phyloP scores from a whole-genome alignment of 371 early-diverging fungal species.

The Mucor saturninus region DNA sequence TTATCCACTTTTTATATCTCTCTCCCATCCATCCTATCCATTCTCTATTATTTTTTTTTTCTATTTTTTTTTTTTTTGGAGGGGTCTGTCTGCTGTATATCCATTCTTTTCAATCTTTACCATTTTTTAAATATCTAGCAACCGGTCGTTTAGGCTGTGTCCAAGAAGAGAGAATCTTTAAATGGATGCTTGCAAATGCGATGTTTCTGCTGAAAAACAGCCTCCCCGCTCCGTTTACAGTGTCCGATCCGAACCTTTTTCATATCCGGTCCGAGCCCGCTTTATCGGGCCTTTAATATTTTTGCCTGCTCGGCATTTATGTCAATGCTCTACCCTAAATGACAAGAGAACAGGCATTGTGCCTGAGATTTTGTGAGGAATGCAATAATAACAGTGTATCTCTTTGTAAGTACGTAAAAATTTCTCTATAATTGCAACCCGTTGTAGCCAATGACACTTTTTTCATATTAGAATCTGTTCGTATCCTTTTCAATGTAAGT shows the following conservation, averaged over 20 bases:
- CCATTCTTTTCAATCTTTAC: slow-evolving; percentile 9
- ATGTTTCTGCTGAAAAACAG: slow-evolving; percentile 2
- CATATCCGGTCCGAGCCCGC: not conserved
- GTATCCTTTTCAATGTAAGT: too few relatives aligned
- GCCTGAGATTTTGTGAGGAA: too few relatives aligned
- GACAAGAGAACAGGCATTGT: too few relatives aligned
- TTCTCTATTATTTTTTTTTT: slow-evolving; percentile 1
- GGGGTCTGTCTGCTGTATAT: too few relatives aligned
- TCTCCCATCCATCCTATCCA: not conserved
- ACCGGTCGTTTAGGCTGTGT: slow-evolving; percentile 32
- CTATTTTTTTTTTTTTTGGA: not conserved
- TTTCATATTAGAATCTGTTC: too few relatives aligned
- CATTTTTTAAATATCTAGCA: slow-evolving; percentile 28
- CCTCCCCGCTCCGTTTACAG: not conserved
- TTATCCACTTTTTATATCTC: not conserved
- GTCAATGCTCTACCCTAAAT: too few relatives aligned
- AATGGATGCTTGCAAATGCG: slow-evolving; percentile 8
- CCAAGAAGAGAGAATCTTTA: slow-evolving; percentile 33
- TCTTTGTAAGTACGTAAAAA: too few relatives aligned
- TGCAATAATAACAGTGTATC: too few relatives aligned
- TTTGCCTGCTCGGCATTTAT: too few relatives aligned
- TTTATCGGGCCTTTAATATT: too few relatives aligned
- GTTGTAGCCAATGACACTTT: too few relatives aligned
- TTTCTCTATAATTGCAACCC: too few relatives aligned
- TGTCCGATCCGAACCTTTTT: not conserved